Conservation (phyloP, 805 yeast genomes). For the Nakazawaea ambrosiae region DNA sequence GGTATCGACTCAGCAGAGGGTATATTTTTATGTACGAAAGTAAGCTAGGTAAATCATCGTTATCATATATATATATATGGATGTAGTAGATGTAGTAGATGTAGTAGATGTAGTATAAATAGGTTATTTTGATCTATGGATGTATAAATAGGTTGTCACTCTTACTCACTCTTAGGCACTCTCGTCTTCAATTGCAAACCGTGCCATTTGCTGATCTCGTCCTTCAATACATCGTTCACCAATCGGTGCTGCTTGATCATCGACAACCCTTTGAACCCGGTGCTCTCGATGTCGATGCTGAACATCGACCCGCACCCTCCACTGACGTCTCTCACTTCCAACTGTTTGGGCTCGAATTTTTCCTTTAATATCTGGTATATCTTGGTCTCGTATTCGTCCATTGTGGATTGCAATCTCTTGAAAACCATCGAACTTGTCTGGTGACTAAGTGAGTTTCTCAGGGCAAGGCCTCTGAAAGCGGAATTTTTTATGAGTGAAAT, state of each 20-base stretch:
- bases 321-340: constrained; percentile 74
- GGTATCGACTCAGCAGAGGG: neutral
- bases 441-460: too few species aligned
- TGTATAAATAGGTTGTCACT: too few species aligned
- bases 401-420: constrained; percentile 13
- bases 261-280: constrained; percentile 67
- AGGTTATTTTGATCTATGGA: too few species aligned
- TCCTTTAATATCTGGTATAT: constrained; percentile 48
- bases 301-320: constrained; percentile 99
- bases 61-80: too few species aligned
- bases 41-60: too few species aligned
- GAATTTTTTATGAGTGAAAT: too few species aligned
- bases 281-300: constrained; percentile 71
- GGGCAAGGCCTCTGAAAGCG: too few species aligned
- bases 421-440: neutral
- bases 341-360: constrained; percentile 51
- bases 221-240: constrained; percentile 74
- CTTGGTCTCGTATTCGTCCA: constrained; percentile 59
- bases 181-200: constrained; percentile 84
- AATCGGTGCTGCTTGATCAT: constrained; percentile 90
- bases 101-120: too few species aligned
- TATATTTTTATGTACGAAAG: neutral
- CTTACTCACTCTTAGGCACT: constrained; percentile 24
- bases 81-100: too few species aligned
- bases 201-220: constrained; percentile 90